Evolutionary conservation across 805 yeast genomes (phyloP), one percentile per base, ranked within the genome.

Genomic region (Metschnikowia corniflorae): DNA sequence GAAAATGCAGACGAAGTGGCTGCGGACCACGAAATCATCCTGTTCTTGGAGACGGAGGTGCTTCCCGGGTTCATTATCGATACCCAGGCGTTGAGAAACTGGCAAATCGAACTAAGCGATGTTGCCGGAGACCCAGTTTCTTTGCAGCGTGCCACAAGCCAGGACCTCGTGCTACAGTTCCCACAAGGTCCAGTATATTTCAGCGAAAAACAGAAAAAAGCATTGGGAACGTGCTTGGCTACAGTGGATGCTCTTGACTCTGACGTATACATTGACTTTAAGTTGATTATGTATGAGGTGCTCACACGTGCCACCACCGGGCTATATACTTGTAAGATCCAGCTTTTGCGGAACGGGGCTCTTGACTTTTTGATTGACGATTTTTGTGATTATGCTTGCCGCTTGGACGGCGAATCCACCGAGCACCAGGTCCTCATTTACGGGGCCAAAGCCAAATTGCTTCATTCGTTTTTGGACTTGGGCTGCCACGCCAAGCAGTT

Each of bases 51-150:
- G 18, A 31, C 2, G 8, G 32, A 37, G 5, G 52, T 53, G 6
- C 43, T 61, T 17, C 48, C 58, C 13, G 46, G 48, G 23, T 53
- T 47, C 40, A 40, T 44, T 8, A 39, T 66, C 40, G 58, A 66
- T 37, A 44, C 36, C 20, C 57, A 53, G 7, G 41, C 56, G n/a
- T 49, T 67, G 7, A 26, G 33, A 26, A 57, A 60, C 39, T 67
- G 71, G 71, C 65, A 63, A 43, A 40, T 58, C 4, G 71, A 66
- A 23, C 44, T 65, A 24, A 31, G 47, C 5, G 67, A 63, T 29
- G 39, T 40, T 16, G 34, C 54, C 5, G 34, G 46, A 6, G 59
- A 60, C 38, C 41, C 37, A 2, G 37, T 46, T 7, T 35, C 39
- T 10, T 50, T 65, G 25, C 26, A 45, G 16, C 14, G 27, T 5